Evolutionary conservation across 2,329 filamentous ascomycete genomes (phyloP).

Genomic region (Sporothrix protearum): DNA sequence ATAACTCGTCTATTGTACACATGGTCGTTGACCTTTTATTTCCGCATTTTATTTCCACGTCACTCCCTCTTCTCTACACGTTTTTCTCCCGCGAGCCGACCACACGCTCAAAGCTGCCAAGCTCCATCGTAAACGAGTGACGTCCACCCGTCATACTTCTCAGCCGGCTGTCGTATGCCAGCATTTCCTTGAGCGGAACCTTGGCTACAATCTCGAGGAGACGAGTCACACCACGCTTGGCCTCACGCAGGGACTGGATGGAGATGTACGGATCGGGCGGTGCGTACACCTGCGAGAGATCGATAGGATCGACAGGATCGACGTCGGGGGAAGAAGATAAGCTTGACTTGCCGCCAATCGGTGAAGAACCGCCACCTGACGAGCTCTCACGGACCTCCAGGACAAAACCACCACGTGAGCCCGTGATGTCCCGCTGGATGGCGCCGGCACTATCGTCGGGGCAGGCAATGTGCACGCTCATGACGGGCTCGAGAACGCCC

Average conservation of each 20-base stretch:
- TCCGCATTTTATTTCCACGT: background rate
- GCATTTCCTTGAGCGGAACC: conserved; percentile 94
- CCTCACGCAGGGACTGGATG: conserved; percentile 52
- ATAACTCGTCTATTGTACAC: background rate
- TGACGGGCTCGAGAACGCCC: conserved; percentile 84
- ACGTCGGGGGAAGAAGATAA: conserved; percentile 36
- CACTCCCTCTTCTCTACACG: conserved; percentile 10
- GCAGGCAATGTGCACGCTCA: conserved; percentile 82
- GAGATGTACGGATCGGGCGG: conserved; percentile 78
- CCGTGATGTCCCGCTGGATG: conserved; percentile 77
- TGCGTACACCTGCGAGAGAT: conserved; percentile 74
- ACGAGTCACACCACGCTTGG: conserved; percentile 46
- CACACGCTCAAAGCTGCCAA: conserved; percentile 56
- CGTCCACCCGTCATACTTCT: conserved; percentile 84
- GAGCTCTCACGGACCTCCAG: conserved; percentile 60
- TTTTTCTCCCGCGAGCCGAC: conserved; percentile 53
- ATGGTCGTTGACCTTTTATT: background rate
- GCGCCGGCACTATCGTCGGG: conserved; percentile 76
- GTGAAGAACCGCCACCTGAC: conserved; percentile 40
- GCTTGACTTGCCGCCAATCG: conserved; percentile 36
- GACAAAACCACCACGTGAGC: conserved; percentile 70
- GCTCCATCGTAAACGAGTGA: conserved; percentile 57
- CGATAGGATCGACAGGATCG: conserved; percentile 46
- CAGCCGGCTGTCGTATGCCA: conserved; percentile 86
- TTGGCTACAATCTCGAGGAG: conserved; percentile 71